Percentiles rank a stretch among this genome's conserved stretches.
Evolutionary conservation across 2,329 filamentous ascomycete genomes (phyloP).

Genomic region (Ophiosphaerella narmari): DNA sequence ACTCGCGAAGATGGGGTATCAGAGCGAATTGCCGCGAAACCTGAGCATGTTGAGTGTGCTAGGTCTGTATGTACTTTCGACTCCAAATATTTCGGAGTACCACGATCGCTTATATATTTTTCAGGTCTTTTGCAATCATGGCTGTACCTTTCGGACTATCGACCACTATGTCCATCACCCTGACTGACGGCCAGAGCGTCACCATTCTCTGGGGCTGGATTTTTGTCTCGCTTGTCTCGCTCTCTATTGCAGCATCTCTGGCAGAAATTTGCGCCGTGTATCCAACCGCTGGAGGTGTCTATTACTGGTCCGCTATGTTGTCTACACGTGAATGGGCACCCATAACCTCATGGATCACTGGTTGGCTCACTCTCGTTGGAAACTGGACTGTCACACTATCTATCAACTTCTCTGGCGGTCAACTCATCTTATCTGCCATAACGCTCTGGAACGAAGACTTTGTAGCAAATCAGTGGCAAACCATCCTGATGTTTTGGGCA

Average conservation of each 20-base stretch:
- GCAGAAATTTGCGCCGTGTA: conserved; percentile 78
- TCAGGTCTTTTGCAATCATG: conserved; percentile 73
- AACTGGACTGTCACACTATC: conserved; percentile 70
- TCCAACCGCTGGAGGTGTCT: conserved; percentile 75
- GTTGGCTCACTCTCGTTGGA: conserved; percentile 73
- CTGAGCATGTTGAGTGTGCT: conserved; percentile 72
- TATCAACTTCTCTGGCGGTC: conserved; percentile 72
- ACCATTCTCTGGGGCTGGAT: conserved; percentile 74
- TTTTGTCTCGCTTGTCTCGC: conserved; percentile 67
- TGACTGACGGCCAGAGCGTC: conserved; percentile 70
- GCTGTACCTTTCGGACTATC: conserved; percentile 70
- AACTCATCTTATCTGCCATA: conserved; percentile 68
- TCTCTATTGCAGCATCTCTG: conserved; percentile 71
- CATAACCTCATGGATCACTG: conserved; percentile 70
- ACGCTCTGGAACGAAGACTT: conserved; percentile 72
- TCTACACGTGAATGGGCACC: conserved; percentile 68
- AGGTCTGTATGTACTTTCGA: conserved; percentile 55
- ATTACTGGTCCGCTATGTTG: conserved; percentile 72
- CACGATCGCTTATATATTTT: neutral
- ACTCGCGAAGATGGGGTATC: conserved; percentile 70
- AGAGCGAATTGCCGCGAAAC: conserved; percentile 67
- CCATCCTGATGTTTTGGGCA: conserved; percentile 72
- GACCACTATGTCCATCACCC: conserved; percentile 70
- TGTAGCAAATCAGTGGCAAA: conserved; percentile 70
- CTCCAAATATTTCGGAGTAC: neutral